These are phyloP conservation scores for Carpinus fangiana DNA, from an alignment of 306 rosid species.

Conservation along the genomic window DNA sequence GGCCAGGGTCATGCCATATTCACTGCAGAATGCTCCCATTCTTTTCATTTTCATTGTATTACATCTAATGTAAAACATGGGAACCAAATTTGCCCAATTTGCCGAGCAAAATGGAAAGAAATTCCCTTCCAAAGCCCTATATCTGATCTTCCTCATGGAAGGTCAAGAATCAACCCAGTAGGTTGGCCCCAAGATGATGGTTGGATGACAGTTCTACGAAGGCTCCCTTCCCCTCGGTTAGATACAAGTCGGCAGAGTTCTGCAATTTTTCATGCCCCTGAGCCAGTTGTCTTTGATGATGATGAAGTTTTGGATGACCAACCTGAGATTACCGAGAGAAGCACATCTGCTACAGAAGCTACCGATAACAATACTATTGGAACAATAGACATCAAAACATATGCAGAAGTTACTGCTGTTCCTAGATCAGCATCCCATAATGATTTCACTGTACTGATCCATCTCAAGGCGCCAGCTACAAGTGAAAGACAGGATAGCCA, in stretches of 20 bases:
- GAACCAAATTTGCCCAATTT: slow-evolving; percentile 81
- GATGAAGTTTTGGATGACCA: slow-evolving; percentile 69
- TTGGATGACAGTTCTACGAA: slow-evolving; percentile 48
- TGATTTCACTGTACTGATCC: slow-evolving; percentile 65
- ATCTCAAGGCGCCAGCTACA: slow-evolving; percentile 82
- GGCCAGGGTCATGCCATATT: slow-evolving; percentile 94
- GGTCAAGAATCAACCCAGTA: slow-evolving; percentile 44
- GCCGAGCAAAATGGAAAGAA: slow-evolving; percentile 96
- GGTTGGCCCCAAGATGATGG: slow-evolving; percentile 45
- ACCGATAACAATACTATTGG: slow-evolving; percentile 30
- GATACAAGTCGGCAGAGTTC: slow-evolving; percentile 40
- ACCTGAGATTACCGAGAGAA: slow-evolving; percentile 26
- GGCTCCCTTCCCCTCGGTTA: slow-evolving; percentile 53
- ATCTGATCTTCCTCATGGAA: slow-evolving; percentile 47
- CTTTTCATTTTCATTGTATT: slow-evolving; percentile 94
- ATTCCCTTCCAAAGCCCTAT: slow-evolving; percentile 67
- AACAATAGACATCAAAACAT: slow-evolving; percentile 60
- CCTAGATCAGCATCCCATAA: slow-evolving; percentile 54
- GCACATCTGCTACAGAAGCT: slow-evolving; percentile 23
- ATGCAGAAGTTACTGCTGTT: slow-evolving; percentile 81
- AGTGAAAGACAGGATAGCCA: slow-evolving; percentile 31
- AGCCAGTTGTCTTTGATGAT: slow-evolving; percentile 71
- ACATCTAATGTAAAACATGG: slow-evolving; percentile 91
- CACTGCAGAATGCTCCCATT: slow-evolving; percentile 94
- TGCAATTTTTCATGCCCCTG: slow-evolving; percentile 45